Evolutionary conservation across 257 asterid species (phyloP).

Genomic region (Solanum dulcamara): DNA sequence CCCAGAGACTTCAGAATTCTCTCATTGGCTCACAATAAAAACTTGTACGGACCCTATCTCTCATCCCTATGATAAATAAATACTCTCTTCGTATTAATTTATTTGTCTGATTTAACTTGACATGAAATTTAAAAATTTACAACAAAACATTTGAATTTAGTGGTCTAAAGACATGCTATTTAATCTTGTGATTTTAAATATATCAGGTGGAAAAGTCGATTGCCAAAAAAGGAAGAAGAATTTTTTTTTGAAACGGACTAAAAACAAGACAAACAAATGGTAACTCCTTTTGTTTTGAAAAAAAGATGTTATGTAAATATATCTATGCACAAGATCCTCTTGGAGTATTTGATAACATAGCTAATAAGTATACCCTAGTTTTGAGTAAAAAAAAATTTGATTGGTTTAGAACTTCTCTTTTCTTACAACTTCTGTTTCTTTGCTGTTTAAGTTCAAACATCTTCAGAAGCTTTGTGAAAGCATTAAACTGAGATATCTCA

Average conservation of each 20-base stretch:
- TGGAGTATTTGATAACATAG: constrained; percentile 2
- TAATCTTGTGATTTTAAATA: not conserved
- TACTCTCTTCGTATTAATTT: not conserved
- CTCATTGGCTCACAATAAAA: constrained; percentile 38
- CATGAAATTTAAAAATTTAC: not conserved
- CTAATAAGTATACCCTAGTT: not conserved
- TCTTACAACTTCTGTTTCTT: constrained; percentile 22
- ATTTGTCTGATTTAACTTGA: not conserved
- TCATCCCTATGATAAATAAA: not conserved
- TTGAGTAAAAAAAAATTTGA: constrained; percentile 5
- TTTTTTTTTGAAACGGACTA: not conserved
- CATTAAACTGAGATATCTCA: constrained; percentile 6
- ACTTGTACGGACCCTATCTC: not conserved
- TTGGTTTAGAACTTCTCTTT: constrained; percentile 21
- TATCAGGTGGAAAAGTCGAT: not conserved
- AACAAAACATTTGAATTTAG: too few relatives aligned
- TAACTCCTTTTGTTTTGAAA: not conserved
- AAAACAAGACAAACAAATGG: not conserved
- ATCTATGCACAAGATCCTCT: not conserved
- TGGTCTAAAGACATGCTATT: not conserved
- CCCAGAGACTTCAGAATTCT: constrained; percentile 25
- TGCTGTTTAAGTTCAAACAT: constrained; percentile 26
- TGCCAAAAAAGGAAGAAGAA: not conserved
- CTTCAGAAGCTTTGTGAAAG: constrained; percentile 31
- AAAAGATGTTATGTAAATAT: not conserved